Evolutionary conservation across 108 stramenopile species (phyloP), one percentile per base, ranked within the genome.

Genomic region (Discostella pseudostelligera): DNA sequence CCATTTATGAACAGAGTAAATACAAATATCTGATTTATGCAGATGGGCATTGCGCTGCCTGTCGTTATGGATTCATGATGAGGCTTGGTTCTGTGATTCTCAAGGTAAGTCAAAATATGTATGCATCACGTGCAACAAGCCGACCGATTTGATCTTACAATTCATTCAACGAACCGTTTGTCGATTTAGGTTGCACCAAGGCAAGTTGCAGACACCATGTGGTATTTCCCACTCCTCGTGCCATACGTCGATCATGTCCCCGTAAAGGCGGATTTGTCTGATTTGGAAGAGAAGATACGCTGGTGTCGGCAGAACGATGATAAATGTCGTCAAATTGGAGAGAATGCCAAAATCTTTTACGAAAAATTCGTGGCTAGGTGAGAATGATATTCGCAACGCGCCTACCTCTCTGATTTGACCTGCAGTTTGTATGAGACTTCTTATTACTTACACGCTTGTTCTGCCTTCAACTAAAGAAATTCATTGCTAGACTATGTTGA

Each of bases 11-110:
- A 72, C 99, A 99, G 72, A 87, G 85, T 39, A 92, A 80, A 71
- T 99, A 94, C 78, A 98, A 98, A 72, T 98, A 98, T 83, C 66
- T 98, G 69, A 81, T 99, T 17, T 99, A 99, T 77, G 92, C 96
- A 0, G 99, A 99, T 74, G 99, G 99, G 12, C 99, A 99, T 75
- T 99, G 99, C 76, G 99, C 99, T 39, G 99, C 99, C 46, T 98
- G 96, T 82, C 96, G 99, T 72, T 99, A 99, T 75, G 96, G 90
- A 4, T 99, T 98, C 80, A 97, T 99, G 95, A 99, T 99, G 97
- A 92, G 97, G 4, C 80, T 99, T 45, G 99, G 99, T 8, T 84
- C 85, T 48, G 99, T 99, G 29, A 99, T 99, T 69, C 78, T 99
- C 45, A 97, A 97, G 79, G 70, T 62, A 49, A 42, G 59, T n/a